phyloP scores from a whole-genome alignment of 129 eudicot species.

The Glebionis coronaria region DNA sequence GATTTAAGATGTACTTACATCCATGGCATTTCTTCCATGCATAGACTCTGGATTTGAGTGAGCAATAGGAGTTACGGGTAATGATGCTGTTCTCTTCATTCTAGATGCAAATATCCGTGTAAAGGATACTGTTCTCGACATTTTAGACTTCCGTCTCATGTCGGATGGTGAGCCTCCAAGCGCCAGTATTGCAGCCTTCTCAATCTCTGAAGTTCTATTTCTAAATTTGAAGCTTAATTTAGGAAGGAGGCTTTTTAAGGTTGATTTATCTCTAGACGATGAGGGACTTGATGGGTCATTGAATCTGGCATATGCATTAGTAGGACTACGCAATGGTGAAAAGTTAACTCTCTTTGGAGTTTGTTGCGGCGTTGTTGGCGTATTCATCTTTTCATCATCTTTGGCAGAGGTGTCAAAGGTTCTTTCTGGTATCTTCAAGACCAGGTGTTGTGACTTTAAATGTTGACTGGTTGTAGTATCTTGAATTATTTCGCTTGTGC shows the following conservation, averaged over 20 bases:
- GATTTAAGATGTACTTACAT: constrained; percentile 41
- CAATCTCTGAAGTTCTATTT: constrained; percentile 67
- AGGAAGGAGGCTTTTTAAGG: constrained; percentile 67
- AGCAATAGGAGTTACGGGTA: constrained; percentile 70
- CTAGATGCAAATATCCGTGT: constrained; percentile 51
- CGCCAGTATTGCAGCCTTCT: constrained; percentile 72
- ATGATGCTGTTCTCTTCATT: constrained; percentile 56
- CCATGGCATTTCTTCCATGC: constrained; percentile 63
- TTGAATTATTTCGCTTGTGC: constrained; percentile 54
- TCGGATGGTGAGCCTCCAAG: constrained; percentile 69
- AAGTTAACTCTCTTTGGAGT: constrained; percentile 75
- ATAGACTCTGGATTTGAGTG: constrained; percentile 93
- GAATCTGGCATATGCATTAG: constrained; percentile 41
- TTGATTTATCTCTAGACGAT: constrained; percentile 44
- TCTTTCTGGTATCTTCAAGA: constrained; percentile 47
- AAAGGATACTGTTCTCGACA: constrained; percentile 56
- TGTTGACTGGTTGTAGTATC: constrained; percentile 34
- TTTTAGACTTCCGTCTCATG: constrained; percentile 35
- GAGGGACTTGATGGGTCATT: constrained; percentile 47
- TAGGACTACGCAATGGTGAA: constrained; percentile 57
- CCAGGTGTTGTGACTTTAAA: constrained; percentile 27
- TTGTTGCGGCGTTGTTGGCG: constrained; percentile 51
- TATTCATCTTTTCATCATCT: constrained; percentile 53
- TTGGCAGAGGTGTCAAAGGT: constrained; percentile 35
- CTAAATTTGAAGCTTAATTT: constrained; percentile 71